A percentile compares a stretch with the other conserved stretches of the same genome.
phyloP scores from a whole-genome alignment of 106 monocot species.

The Triglochin maritima region DNA sequence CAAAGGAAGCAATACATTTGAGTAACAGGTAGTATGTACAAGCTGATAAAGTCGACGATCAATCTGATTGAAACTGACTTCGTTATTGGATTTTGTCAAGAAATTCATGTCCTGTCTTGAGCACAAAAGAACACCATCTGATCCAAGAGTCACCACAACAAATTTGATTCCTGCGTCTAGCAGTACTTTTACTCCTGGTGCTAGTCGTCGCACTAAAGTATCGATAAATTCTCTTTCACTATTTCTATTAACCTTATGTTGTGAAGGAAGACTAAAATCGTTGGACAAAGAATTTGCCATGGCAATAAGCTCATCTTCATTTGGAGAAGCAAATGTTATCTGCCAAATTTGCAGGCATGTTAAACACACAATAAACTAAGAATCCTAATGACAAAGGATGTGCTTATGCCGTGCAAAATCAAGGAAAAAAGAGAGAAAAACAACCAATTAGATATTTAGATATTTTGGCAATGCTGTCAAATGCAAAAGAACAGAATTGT shows the following conservation, averaged over 20 bases:
- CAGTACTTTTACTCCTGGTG: conserved; percentile 44
- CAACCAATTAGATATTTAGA: no score
- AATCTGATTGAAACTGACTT: background rate
- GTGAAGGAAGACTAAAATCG: conserved; percentile 5
- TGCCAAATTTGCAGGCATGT: conserved; percentile 13
- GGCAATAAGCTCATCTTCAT: conserved; percentile 65
- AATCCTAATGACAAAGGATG: background rate
- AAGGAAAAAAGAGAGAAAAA: background rate
- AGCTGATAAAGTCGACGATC: conserved; percentile 15
- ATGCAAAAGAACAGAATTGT: no score
- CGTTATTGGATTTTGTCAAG: conserved; percentile 12
- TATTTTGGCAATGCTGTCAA: no score
- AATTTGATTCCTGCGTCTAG: conserved; percentile 58
- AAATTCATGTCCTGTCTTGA: conserved; percentile 25
- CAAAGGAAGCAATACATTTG: background rate
- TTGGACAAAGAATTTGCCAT: conserved; percentile 62
- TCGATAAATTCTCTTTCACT: conserved; percentile 19
- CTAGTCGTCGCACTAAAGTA: conserved; percentile 33
- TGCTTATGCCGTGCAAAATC: background rate
- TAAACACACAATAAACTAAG: background rate
- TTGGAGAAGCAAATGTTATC: conserved; percentile 74
- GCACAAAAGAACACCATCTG: conserved; percentile 54
- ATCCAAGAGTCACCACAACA: conserved; percentile 59
- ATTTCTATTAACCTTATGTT: conserved; percentile 1
- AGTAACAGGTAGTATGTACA: conserved; percentile 11